phyloP scores from a whole-genome alignment of 176 grass and related monocot species.

The Phyllostachys edulis region DNA sequence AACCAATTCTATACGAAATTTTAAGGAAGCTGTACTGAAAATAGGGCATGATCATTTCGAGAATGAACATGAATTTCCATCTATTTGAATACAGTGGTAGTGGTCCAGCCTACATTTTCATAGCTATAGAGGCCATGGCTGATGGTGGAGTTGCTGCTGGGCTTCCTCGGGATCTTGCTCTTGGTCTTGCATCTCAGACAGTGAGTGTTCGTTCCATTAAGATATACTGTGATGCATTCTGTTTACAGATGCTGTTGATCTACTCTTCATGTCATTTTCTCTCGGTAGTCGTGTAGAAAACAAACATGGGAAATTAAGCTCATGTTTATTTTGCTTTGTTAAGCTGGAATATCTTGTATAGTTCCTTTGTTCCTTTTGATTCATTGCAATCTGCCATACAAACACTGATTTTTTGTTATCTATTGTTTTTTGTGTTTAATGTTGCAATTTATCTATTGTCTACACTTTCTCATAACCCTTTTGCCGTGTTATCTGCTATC shows the following conservation, averaged over 20 bases:
- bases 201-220: slow-evolving; percentile 44
- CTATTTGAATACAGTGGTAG: slow-evolving; percentile 74
- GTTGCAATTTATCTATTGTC: background rate
- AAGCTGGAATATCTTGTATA: background rate
- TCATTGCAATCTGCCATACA: background rate
- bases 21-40: background rate
- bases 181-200: slow-evolving; percentile 90
- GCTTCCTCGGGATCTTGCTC: slow-evolving; percentile 94
- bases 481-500: background rate
- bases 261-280: background rate
- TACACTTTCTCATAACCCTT: background rate
- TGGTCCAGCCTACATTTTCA: slow-evolving; percentile 91
- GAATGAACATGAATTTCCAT: background rate
- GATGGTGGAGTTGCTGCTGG: slow-evolving; percentile 98
- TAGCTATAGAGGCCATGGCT: slow-evolving; percentile 95
- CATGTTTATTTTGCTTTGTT: background rate
- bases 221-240: slow-evolving; percentile 4
- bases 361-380: slow-evolving; percentile 1
- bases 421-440: background rate
- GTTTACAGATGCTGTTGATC: background rate
- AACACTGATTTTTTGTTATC: background rate
- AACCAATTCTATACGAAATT: background rate
- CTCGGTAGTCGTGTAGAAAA: background rate
- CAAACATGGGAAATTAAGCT: background rate
- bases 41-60: background rate